Evolutionary conservation across 305 asterid species (phyloP).

Genomic region (Rubia tinctorum): DNA sequence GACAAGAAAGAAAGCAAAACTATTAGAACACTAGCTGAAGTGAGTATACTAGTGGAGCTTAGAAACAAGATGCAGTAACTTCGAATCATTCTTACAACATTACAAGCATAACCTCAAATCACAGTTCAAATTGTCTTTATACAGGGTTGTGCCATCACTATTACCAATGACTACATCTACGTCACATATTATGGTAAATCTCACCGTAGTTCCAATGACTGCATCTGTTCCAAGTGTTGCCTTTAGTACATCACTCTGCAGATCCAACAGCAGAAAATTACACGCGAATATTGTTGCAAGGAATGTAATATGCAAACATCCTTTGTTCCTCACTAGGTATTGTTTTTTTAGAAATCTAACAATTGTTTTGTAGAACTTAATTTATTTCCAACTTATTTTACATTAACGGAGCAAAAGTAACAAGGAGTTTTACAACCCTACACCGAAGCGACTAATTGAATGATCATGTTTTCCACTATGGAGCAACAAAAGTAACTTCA

Average conservation of each 20-base stretch:
- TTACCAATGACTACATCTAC: background rate
- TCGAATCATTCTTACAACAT: background rate
- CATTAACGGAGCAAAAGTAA: background rate
- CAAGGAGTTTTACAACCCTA: background rate
- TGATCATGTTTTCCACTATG: background rate
- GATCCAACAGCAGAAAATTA: conserved; percentile 2
- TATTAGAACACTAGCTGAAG: background rate
- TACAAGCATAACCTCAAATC: background rate
- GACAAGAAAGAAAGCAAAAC: background rate
- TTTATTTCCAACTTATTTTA: background rate
- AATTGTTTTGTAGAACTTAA: background rate
- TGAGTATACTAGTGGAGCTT: background rate
- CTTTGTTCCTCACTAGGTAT: background rate
- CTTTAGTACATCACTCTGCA: conserved; percentile 79
- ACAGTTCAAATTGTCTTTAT: background rate
- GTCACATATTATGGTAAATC: conserved; percentile 22
- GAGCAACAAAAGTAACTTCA: background rate
- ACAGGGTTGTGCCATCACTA: conserved; percentile 2
- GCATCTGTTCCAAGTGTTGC: conserved; percentile 96
- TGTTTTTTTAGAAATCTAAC: no score
- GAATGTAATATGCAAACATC: background rate
- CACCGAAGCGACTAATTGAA: background rate
- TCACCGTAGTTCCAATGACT: conserved; percentile 75
- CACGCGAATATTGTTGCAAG: background rate
- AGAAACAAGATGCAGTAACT: background rate